Conservation (phyloP, 2,329 filamentous ascomycete genomes). For the Pestalotiopsis fici region DNA sequence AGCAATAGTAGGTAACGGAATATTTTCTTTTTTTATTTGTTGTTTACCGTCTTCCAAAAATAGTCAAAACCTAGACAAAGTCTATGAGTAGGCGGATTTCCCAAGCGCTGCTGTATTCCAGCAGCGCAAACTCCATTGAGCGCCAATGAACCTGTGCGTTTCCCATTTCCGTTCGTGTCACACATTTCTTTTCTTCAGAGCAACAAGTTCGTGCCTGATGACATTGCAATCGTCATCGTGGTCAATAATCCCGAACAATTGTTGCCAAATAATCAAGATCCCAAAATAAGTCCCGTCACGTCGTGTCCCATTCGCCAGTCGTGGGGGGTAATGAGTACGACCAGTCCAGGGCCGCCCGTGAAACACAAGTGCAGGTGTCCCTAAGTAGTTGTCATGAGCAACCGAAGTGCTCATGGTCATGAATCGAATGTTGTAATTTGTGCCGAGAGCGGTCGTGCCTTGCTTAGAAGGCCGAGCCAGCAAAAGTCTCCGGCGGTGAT, state of each 20-base stretch:
- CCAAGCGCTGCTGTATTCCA: background rate
- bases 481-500: background rate
- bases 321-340: background rate
- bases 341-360: slow-evolving; percentile 10
- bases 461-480: background rate
- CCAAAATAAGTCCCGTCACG: slow-evolving; percentile 7
- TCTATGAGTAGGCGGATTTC: background rate
- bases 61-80: background rate
- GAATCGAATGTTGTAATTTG: slow-evolving; percentile 3
- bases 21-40: background rate
- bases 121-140: background rate
- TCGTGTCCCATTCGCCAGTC: slow-evolving; percentile 8
- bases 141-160: background rate
- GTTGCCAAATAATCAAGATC: background rate
- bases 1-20: background rate
- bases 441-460: background rate
- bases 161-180: background rate
- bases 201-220: background rate
- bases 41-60: background rate
- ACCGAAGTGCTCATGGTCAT: background rate
- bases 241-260: background rate
- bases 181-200: background rate
- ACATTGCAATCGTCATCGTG: background rate
- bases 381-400: background rate
- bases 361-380: background rate